phyloP scores from a whole-genome alignment of 2,329 filamentous ascomycete genomes.

The Botrytis porri region DNA sequence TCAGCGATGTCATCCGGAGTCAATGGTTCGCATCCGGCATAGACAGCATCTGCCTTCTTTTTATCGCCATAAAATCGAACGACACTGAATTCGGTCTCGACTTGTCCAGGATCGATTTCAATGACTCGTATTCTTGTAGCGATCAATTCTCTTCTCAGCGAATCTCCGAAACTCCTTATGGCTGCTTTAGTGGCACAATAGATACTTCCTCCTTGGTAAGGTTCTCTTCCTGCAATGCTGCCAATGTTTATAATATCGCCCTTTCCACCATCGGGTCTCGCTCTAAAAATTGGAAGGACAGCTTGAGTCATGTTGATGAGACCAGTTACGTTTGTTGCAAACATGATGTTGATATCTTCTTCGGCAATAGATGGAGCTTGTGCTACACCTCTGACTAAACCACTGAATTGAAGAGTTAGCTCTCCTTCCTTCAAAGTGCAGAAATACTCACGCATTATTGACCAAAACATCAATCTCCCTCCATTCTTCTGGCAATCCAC shows the following conservation, averaged over 20 bases:
- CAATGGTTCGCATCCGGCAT: conserved; percentile 76
- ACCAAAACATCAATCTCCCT: conserved; percentile 83
- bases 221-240: conserved; percentile 84
- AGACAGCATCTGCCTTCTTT: conserved; percentile 84
- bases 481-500: conserved; percentile 74
- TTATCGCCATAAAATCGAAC: conserved; percentile 88
- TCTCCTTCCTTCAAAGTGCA: not conserved
- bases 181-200: conserved; percentile 94
- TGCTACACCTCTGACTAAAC: conserved; percentile 84
- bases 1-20: conserved; percentile 91
- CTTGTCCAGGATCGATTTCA: conserved; percentile 86
- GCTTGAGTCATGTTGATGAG: conserved; percentile 97
- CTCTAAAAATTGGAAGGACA: conserved; percentile 77
- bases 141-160: conserved; percentile 78
- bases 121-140: conserved; percentile 78
- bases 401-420: conserved; percentile 48
- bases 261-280: conserved; percentile 62
- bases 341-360: conserved; percentile 83
- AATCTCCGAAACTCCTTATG: conserved; percentile 79
- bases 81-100: conserved; percentile 90
- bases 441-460: conserved; percentile 79
- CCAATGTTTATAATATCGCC: conserved; percentile 97
- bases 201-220: conserved; percentile 81
- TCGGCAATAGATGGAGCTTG: conserved; percentile 78
- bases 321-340: conserved; percentile 89